Conservation (phyloP, 2,329 filamentous ascomycete genomes). For the Fusarium pseudograminearum region DNA sequence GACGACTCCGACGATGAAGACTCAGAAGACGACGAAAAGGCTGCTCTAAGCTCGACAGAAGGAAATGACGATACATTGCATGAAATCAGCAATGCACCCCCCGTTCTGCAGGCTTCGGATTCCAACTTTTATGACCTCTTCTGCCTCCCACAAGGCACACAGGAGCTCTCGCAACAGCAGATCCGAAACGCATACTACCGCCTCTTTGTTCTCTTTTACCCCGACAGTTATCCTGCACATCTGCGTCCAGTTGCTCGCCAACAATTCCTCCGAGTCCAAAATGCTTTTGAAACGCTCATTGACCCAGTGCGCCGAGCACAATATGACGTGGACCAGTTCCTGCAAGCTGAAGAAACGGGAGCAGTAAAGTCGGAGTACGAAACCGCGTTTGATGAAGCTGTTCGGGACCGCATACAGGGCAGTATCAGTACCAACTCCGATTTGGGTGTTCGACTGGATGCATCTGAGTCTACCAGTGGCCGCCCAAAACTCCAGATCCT, state of each 20-base stretch:
- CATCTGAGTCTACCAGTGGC: conserved; percentile 34
- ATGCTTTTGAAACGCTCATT: conserved; percentile 62
- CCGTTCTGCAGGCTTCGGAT: conserved; percentile 19
- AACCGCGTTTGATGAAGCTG: conserved; percentile 37
- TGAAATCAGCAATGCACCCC: background rate
- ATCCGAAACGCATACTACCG: conserved; percentile 60
- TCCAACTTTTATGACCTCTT: conserved; percentile 60
- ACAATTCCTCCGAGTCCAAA: conserved; percentile 57
- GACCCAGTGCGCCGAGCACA: conserved; percentile 56
- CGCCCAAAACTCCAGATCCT: conserved; percentile 46
- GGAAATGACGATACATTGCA: conserved; percentile 13
- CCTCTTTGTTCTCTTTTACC: conserved; percentile 59
- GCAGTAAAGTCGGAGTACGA: conserved; percentile 34
- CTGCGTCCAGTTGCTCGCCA: conserved; percentile 55
- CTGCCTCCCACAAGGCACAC: conserved; percentile 54
- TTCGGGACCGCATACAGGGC: conserved; percentile 38
- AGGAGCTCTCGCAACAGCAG: conserved; percentile 48
- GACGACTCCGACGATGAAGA: conserved; percentile 4
- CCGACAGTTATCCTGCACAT: conserved; percentile 56
- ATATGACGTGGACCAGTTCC: conserved; percentile 55
- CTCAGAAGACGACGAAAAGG: conserved; percentile 31
- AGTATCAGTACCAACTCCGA: conserved; percentile 52
- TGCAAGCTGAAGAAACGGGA: conserved; percentile 39
- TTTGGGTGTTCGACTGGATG: conserved; percentile 54
- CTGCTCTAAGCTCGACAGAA: conserved; percentile 26